Percentiles rank a stretch among this genome's conserved stretches.
These are phyloP conservation scores for Tausonia pullulans DNA, from an alignment of 1,284 basidiomycete genomes.

Conservation along the genomic window DNA sequence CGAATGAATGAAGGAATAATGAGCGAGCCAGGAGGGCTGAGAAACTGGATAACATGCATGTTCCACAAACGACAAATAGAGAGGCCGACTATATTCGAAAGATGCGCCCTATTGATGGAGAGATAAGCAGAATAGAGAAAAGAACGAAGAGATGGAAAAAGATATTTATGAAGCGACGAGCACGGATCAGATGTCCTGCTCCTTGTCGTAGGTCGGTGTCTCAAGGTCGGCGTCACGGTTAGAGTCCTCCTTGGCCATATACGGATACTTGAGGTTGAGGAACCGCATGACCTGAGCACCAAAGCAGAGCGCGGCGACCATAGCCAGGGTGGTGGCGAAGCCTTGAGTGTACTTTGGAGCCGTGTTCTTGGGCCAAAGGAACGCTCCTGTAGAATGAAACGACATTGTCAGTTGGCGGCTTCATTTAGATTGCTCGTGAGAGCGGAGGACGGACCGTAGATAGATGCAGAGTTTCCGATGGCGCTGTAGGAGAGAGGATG, in stretches of 20 bases:
- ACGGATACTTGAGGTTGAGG: constrained; percentile 16
- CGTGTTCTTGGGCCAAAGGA: constrained; percentile 38
- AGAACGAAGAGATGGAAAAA: background rate
- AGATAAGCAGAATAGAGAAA: background rate
- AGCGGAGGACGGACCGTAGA: constrained; percentile 32
- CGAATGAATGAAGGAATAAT: no score
- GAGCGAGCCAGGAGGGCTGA: no score
- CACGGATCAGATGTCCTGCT: background rate
- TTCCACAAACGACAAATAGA: no score
- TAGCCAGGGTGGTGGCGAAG: constrained; percentile 30
- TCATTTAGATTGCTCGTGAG: no score
- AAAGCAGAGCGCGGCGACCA: constrained; percentile 13
- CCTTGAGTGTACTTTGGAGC: constrained; percentile 37
- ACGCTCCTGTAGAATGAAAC: constrained; percentile 14
- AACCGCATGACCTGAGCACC: constrained; percentile 10
- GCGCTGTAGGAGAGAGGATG: constrained; percentile 5
- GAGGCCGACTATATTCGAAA: no score
- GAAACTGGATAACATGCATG: no score
- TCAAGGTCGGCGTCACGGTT: background rate
- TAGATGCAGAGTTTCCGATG: constrained; percentile 32
- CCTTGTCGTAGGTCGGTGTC: background rate
- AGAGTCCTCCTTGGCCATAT: background rate
- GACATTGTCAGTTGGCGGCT: no score
- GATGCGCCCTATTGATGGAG: no score
- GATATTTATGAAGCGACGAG: background rate